Percentiles rank a stretch among this genome's conserved stretches.
Evolutionary conservation across 2,329 filamentous ascomycete species (phyloP).

Genomic region (Periconia macrospinosa): DNA sequence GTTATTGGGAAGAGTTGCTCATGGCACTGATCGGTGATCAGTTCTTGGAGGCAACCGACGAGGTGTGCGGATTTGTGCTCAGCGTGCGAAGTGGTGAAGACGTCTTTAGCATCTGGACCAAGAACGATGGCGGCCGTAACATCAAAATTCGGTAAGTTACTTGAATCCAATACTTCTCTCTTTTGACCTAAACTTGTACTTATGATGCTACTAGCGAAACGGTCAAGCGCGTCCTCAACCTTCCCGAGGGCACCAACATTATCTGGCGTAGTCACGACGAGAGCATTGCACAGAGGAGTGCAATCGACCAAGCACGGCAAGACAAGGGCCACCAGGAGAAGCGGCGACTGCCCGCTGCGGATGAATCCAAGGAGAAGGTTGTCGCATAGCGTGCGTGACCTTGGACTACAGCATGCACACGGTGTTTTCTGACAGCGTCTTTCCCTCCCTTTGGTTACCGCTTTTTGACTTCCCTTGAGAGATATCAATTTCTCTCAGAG

Average conservation of each 20-base stretch:
- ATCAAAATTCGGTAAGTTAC: constrained; percentile 85
- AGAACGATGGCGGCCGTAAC: constrained; percentile 88
- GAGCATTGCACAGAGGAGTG: constrained; percentile 87
- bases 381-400: constrained; percentile 15
- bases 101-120: constrained; percentile 96
- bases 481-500: not conserved
- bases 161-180: not conserved
- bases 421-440: not conserved
- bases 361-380: constrained; percentile 39
- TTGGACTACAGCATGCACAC: not conserved
- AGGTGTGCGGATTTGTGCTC: constrained; percentile 92
- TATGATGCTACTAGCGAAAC: constrained; percentile 68
- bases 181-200: not conserved
- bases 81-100: constrained; percentile 96
- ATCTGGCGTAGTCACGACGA: constrained; percentile 96
- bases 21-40: constrained; percentile 91
- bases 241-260: constrained; percentile 86
- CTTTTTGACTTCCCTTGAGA: not conserved
- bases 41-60: constrained; percentile 87
- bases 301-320: constrained; percentile 87
- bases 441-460: not conserved
- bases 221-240: constrained; percentile 84
- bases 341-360: constrained; percentile 44
- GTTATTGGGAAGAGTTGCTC: constrained; percentile 94
- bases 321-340: constrained; percentile 67